Evolutionary conservation across 2,329 filamentous ascomycete species (phyloP), one percentile per base, ranked within the genome.

Genomic region (Ceratocystis cacaofunesta): DNA sequence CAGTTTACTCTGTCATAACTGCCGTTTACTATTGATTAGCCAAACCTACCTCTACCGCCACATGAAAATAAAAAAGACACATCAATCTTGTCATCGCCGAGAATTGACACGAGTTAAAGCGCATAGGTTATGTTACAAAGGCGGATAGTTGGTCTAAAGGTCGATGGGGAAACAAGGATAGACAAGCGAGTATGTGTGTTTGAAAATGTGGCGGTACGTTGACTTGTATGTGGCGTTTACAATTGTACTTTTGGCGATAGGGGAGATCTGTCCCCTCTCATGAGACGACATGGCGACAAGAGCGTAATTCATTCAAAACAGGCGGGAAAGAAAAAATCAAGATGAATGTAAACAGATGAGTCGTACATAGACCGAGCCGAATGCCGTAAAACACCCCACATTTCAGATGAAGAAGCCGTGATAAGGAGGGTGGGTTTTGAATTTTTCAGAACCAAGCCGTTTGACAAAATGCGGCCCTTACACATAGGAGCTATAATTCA

Each of bases 221-320:
- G 61, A 52, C 46, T 50, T 63, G 44, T 46, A 48, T n/a, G 61
- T 32, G 25, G 36, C 61, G 61, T 62, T 62, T 62, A 62, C 61
- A 50, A 32, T 46, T 62, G 61, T 41, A 62, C 17, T 30, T 48
- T 30, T 46, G 28, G 28, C n/a, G 46, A 43, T n/a, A 28, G 15
- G 43, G n/a, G 48, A 46, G 6, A 36, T 62, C 3, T 44, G 36
- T 28, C 46, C 46, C 41, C 25, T 62, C 32, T 62, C 12, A 48
- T 46, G 6, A 30, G 44, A 62, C 43, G 61, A 32, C 32, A 41
- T 30, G 62, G 28, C 46, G 48, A 55, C 32, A 57, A 58, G 30
- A 55, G 62, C 52, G 62, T 41, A 44, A 64, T 58, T 41, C 48
- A 64, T 64, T 57, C 44, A 64, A 64, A 55, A 55, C 28, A 58